Conservation (phyloP, 2,329 filamentous ascomycete species). For the Fusarium acutatum region DNA sequence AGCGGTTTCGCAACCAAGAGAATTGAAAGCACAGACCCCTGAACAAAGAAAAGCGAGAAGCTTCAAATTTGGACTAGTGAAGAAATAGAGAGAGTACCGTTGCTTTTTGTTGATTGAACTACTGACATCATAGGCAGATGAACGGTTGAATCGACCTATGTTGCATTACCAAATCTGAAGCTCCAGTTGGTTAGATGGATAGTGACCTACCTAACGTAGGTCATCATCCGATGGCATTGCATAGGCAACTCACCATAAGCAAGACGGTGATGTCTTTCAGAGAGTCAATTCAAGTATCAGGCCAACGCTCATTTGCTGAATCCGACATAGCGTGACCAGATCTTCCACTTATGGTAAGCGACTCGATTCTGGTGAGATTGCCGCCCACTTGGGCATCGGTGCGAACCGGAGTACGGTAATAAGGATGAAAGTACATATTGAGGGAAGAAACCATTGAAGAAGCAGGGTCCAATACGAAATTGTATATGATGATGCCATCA, state of each 20-base stretch:
- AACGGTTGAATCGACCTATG: not conserved
- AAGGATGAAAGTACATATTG: not conserved
- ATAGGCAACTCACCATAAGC: not conserved
- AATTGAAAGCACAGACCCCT: not conserved
- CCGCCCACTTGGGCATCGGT: constrained; percentile 33
- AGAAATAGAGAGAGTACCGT: constrained; percentile 2
- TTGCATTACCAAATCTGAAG: not conserved
- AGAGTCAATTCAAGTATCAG: not conserved
- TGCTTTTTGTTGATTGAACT: not conserved
- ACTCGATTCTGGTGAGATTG: constrained; percentile 1
- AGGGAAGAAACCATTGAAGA: not conserved
- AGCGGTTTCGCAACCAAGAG: not conserved
- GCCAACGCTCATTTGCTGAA: not conserved
- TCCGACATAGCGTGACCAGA: not conserved
- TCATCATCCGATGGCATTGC: not conserved
- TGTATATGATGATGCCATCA: not conserved
- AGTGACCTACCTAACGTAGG: not conserved
- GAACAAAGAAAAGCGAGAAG: not conserved
- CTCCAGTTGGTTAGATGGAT: not conserved
- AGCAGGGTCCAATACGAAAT: not conserved
- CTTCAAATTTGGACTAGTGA: not conserved
- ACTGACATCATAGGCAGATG: constrained; percentile 22
- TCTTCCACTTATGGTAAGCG: constrained; percentile 14
- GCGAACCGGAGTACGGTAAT: constrained; percentile 7
- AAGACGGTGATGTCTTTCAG: not conserved